Evolutionary conservation across 148 eudicot species (phyloP).

Genomic region (Fagopyrum esculentum): DNA sequence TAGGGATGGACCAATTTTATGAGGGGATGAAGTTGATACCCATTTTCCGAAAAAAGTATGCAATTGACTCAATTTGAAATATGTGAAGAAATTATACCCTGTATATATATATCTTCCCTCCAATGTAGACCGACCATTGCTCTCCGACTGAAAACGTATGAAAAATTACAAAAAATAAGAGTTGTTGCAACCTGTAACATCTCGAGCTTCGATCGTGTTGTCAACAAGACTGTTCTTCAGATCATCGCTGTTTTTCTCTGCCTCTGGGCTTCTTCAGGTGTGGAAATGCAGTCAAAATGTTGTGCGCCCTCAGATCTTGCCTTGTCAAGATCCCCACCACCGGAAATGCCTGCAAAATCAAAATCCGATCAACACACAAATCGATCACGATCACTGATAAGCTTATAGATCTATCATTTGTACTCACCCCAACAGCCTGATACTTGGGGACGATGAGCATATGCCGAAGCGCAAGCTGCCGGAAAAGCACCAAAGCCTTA

Average conservation of each 20-base stretch:
- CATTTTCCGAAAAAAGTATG: background rate
- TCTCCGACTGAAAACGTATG: background rate
- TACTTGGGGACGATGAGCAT: slow-evolving; percentile 72
- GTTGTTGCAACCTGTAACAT: background rate
- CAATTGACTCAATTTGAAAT: background rate
- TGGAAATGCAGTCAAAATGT: slow-evolving; percentile 69
- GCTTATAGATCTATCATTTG: background rate
- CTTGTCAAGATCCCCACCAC: slow-evolving; percentile 88
- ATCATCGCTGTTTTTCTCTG: slow-evolving; percentile 53
- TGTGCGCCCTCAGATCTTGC: slow-evolving; percentile 86
- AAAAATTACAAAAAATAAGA: background rate
- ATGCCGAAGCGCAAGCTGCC: slow-evolving; percentile 82
- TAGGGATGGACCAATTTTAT: background rate
- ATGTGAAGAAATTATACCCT: background rate
- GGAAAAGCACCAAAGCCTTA: slow-evolving; percentile 80
- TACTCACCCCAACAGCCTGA: slow-evolving; percentile 71
- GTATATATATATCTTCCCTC: background rate
- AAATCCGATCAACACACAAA: background rate
- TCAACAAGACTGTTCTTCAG: background rate
- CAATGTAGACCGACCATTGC: background rate
- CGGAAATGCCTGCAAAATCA: slow-evolving; percentile 31
- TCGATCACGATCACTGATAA: background rate
- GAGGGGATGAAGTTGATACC: background rate
- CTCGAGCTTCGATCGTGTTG: background rate
- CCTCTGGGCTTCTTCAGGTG: slow-evolving; percentile 49